Evolutionary conservation across 306 rosid genomes (phyloP).

Genomic region (Cucumis sativus): Cucumber_9930_V3 NC_026656.2:18066501-18067000

Average conservation of each 20-base stretch:
- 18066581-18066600: neutral
- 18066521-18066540: neutral
- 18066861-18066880: neutral
- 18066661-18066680: neutral
- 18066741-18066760: too few species aligned
- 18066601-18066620: neutral
- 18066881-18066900: neutral
- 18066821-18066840: conserved; percentile 11
- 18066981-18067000: conserved; percentile 8
- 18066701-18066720: conserved; percentile 2
- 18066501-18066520: neutral
- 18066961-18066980: conserved; percentile 8
- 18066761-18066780: neutral
- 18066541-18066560: neutral
- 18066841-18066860: conserved; percentile 15
- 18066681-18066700: neutral
- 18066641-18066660: neutral
- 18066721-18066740: neutral
- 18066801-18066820: conserved; percentile 15
- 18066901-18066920: conserved; percentile 5
- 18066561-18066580: too few species aligned
- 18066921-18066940: conserved; percentile 5
- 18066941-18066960: conserved; percentile 7
- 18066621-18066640: neutral
- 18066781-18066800: neutral